These are phyloP conservation scores for Phytophthora pistaciae DNA, from an alignment of 352 stramenopile genomes.

Conservation along the genomic window DNA sequence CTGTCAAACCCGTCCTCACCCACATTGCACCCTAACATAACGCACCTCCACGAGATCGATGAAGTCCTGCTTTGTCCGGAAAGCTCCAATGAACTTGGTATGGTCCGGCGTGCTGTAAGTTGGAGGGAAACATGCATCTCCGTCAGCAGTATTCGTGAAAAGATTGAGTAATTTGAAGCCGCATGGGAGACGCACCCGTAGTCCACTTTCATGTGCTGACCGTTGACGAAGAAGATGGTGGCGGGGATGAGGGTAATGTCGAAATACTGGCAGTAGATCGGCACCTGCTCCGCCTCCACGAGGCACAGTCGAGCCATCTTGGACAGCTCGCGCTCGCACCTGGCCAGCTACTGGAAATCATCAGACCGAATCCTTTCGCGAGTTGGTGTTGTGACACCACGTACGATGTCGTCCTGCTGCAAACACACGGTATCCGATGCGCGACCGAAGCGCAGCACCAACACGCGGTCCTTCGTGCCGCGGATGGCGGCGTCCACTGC, in stretches of 20 bases:
- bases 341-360: conserved; percentile 56
- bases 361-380: conserved; percentile 8
- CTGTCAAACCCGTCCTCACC: background rate
- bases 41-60: conserved; percentile 89
- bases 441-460: conserved; percentile 85
- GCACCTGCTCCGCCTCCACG: conserved; percentile 74
- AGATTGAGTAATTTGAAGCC: background rate
- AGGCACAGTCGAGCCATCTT: conserved; percentile 82
- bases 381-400: conserved; percentile 3
- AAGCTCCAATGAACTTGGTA: conserved; percentile 90
- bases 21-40: background rate
- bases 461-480: conserved; percentile 81
- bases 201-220: conserved; percentile 92
- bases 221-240: conserved; percentile 91
- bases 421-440: conserved; percentile 74
- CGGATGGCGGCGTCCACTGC: conserved; percentile 84
- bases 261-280: conserved; percentile 91
- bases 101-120: conserved; percentile 78
- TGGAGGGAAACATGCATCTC: background rate
- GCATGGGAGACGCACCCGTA: conserved; percentile 62
- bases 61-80: conserved; percentile 79
- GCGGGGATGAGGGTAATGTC: conserved; percentile 89
- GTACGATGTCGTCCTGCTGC: conserved; percentile 88
- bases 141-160: background rate
- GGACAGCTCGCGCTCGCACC: conserved; percentile 79